phyloP scores from a whole-genome alignment of 495 filamentous ascomycete genomes.

The Hypoxylon lenormandii region DNA sequence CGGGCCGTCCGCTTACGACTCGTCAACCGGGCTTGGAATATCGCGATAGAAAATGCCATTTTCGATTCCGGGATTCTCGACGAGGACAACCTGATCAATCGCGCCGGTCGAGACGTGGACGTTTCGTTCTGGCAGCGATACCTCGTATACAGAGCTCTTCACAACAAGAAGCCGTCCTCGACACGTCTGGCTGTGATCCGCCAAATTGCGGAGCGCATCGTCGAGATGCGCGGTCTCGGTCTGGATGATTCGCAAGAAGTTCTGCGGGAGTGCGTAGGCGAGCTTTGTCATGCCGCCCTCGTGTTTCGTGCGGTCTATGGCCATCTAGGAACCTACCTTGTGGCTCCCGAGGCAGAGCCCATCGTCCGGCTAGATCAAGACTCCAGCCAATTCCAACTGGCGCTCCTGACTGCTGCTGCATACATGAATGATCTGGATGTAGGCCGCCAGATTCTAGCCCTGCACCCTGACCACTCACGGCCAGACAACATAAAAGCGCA shows the following conservation, averaged over 20 bases:
- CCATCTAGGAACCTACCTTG: neutral
- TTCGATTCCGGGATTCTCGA: conserved; percentile 17
- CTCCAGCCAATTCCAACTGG: neutral
- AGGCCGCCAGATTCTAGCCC: neutral
- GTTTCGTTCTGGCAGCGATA: neutral
- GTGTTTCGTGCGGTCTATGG: neutral
- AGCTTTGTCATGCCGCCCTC: neutral
- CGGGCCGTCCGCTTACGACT: conserved; percentile 6
- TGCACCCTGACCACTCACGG: neutral
- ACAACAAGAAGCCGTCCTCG: neutral
- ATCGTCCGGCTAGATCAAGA: neutral
- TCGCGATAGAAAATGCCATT: conserved; percentile 2
- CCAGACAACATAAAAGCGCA: neutral
- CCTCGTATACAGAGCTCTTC: neutral
- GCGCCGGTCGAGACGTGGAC: neutral
- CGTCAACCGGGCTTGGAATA: conserved; percentile 3
- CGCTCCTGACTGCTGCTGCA: neutral
- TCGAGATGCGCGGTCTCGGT: neutral
- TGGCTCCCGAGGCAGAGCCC: neutral
- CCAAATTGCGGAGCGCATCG: neutral
- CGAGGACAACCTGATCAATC: neutral
- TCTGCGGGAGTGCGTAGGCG: neutral
- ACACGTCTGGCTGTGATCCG: neutral
- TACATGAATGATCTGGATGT: neutral
- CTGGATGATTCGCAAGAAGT: neutral